Conservation (phyloP, 2,329 filamentous ascomycete species). For the Hysterium pulicare region DNA sequence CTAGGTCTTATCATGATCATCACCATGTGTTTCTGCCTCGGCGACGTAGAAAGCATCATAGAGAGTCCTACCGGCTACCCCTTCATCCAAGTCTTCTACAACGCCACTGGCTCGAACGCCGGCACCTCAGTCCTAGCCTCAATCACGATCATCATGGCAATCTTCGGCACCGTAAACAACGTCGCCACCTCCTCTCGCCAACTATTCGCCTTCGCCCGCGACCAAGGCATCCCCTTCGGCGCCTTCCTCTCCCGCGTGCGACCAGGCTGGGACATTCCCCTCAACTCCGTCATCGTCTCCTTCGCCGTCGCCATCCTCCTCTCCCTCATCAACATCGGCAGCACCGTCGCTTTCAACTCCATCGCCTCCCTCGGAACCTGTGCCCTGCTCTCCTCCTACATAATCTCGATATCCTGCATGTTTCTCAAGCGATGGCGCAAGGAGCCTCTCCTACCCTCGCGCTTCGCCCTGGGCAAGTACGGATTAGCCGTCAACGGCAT, state of each 20-base stretch:
- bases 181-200: conserved; percentile 22
- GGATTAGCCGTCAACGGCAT: background rate
- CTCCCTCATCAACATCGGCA: conserved; percentile 29
- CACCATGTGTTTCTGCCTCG: conserved; percentile 31
- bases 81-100: conserved; percentile 26
- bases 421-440: conserved; percentile 21
- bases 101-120: conserved; percentile 15
- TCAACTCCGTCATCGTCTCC: conserved; percentile 28
- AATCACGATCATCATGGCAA: conserved; percentile 11
- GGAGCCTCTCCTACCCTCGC: conserved; percentile 20
- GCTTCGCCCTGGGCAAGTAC: conserved; percentile 35
- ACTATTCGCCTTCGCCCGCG: conserved; percentile 28
- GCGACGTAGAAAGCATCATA: conserved; percentile 21
- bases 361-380: conserved; percentile 34
- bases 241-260: conserved; percentile 17
- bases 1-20: conserved; percentile 27
- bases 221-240: conserved; percentile 20
- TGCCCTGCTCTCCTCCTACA: conserved; percentile 31
- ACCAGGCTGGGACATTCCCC: conserved; percentile 37
- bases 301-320: conserved; percentile 30
- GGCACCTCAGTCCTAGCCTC: conserved; percentile 9
- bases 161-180: conserved; percentile 17
- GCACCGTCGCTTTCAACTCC: conserved; percentile 38
- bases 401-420: conserved; percentile 30
- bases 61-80: conserved; percentile 18